phyloP scores from a whole-genome alignment of 768 basidiomycete genomes.

The Pleurotus salmoneostramineus region DNA sequence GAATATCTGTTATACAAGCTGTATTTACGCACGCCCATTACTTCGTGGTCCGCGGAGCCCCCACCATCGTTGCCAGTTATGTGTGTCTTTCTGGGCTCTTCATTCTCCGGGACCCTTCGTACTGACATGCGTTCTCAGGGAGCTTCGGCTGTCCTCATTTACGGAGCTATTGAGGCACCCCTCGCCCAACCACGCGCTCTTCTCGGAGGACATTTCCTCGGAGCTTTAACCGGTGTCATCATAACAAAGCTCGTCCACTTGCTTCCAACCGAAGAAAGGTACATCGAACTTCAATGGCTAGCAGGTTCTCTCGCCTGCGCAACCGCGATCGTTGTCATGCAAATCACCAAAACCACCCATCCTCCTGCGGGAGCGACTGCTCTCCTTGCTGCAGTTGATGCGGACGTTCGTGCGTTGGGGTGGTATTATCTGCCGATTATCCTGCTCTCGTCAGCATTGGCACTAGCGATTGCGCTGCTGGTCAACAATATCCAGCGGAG shows the following conservation, averaged over 20 bases:
- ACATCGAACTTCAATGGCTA: constrained; percentile 42
- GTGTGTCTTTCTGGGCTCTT: constrained; percentile 22
- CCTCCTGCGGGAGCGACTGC: constrained; percentile 62
- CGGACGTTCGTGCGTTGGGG: constrained; percentile 35
- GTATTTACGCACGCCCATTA: constrained; percentile 44
- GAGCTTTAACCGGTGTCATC: constrained; percentile 42
- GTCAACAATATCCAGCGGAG: constrained; percentile 47
- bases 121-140: constrained; percentile 27
- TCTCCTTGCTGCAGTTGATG: constrained; percentile 40
- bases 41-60: constrained; percentile 41
- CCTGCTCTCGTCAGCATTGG: constrained; percentile 41
- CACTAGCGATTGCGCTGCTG: constrained; percentile 40
- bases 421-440: constrained; percentile 53
- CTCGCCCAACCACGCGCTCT: constrained; percentile 36
- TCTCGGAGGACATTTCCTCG: constrained; percentile 47
- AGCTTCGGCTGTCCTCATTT: constrained; percentile 51
- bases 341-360: constrained; percentile 46
- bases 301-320: constrained; percentile 42
- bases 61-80: constrained; percentile 42
- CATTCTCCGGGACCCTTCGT: background rate
- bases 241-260: constrained; percentile 48
- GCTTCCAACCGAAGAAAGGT: constrained; percentile 35
- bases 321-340: constrained; percentile 41
- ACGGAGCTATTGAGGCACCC: constrained; percentile 48
- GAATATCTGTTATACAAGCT: constrained; percentile 44